Conservation (phyloP, 2,329 filamentous ascomycete species). For the Trichoderma arundinaceum region DNA sequence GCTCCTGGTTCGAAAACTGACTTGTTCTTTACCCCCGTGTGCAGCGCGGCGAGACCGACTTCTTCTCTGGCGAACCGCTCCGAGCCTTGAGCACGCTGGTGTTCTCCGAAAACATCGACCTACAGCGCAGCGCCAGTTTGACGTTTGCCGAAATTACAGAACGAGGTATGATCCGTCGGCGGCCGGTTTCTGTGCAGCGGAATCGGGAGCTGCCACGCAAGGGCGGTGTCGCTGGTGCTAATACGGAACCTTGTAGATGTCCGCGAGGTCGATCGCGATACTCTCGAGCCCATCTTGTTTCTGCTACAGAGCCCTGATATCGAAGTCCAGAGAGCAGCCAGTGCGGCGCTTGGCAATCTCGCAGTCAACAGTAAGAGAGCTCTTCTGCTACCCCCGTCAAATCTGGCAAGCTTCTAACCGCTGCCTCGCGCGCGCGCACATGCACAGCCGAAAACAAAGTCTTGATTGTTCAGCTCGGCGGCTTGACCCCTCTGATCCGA, state of each 20-base stretch:
- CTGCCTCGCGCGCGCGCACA: slow-evolving; percentile 40
- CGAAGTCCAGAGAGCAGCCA: slow-evolving; percentile 95
- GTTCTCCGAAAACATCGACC: slow-evolving; percentile 97
- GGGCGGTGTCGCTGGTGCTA: slow-evolving; percentile 1
- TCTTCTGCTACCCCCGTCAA: neutral
- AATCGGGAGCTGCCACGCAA: slow-evolving; percentile 13
- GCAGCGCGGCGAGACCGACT: slow-evolving; percentile 94
- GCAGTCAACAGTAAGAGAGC: slow-evolving; percentile 85
- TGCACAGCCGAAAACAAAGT: slow-evolving; percentile 94
- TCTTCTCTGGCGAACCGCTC: slow-evolving; percentile 95
- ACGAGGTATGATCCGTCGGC: slow-evolving; percentile 72
- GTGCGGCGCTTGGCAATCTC: slow-evolving; percentile 92
- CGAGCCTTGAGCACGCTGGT: slow-evolving; percentile 93
- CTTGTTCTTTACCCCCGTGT: slow-evolving; percentile 36
- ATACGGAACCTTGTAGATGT: slow-evolving; percentile 69
- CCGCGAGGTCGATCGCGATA: slow-evolving; percentile 91
- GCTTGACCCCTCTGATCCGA: slow-evolving; percentile 87
- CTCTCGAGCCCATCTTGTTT: slow-evolving; percentile 93
- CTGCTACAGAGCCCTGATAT: slow-evolving; percentile 94
- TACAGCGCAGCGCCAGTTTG: slow-evolving; percentile 94
- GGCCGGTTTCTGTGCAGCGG: neutral
- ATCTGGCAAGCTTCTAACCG: slow-evolving; percentile 44
- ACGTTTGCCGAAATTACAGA: slow-evolving; percentile 99
- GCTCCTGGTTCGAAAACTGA: slow-evolving; percentile 2
- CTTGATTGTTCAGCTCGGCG: slow-evolving; percentile 89